These are phyloP conservation scores for Eucalyptus albens DNA, from an alignment of 345 rosid genomes.

Conservation along the genomic window DNA sequence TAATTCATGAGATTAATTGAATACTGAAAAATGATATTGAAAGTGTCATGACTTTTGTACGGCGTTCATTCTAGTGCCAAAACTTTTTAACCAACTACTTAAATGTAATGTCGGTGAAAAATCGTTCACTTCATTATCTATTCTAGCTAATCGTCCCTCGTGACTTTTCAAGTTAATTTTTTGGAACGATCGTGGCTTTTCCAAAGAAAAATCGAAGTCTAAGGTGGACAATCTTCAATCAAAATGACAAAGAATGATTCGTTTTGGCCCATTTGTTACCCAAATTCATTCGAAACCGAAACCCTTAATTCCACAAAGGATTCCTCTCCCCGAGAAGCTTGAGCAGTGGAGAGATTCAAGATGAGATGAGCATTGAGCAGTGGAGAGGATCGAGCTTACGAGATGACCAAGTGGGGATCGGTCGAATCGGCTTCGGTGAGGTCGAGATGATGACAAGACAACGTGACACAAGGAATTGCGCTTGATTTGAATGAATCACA, in stretches of 20 bases:
- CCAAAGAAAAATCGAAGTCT: background rate
- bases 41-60: rapidly evolving
- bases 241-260: background rate
- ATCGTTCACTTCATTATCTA: background rate
- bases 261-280: background rate
- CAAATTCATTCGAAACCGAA: background rate
- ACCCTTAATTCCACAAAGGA: background rate
- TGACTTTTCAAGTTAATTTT: background rate
- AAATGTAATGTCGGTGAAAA: rapidly evolving
- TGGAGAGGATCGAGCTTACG: background rate
- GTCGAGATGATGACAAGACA: background rate
- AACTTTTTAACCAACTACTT: rapidly evolving
- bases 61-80: rapidly evolving
- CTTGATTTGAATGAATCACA: background rate
- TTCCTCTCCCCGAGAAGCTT: background rate
- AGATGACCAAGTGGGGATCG: background rate
- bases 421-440: background rate
- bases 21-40: rapidly evolving
- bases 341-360: background rate
- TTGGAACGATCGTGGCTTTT: rapidly evolving
- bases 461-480: background rate
- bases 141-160: rapidly evolving
- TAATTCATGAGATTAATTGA: background rate
- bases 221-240: background rate
- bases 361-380: background rate